Conservation (phyloP, 257 asterid genomes). For the Nicotiana sylvestris region DNA sequence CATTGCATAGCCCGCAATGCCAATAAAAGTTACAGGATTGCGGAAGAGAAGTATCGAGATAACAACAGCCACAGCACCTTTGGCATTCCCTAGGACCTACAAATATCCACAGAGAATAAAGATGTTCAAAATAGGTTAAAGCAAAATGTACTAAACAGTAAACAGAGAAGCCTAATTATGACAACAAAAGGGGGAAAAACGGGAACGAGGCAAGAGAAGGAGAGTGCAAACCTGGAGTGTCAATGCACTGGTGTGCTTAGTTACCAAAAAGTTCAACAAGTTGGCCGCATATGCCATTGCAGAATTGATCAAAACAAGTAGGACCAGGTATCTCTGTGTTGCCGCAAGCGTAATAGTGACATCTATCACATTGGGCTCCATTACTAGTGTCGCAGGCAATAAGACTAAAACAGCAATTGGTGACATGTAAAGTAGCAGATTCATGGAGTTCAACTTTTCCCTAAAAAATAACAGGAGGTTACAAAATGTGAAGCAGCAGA, state of each 20-base stretch:
- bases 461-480: neutral
- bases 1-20: slow-evolving; percentile 25
- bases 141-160: neutral
- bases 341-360: slow-evolving; percentile 28
- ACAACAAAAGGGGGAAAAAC: neutral
- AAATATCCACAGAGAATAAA: neutral
- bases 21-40: slow-evolving; percentile 29
- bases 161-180: neutral
- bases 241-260: slow-evolving; percentile 39
- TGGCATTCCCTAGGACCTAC: slow-evolving; percentile 26
- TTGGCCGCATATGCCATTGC: slow-evolving; percentile 34
- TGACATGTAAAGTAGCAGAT: slow-evolving; percentile 39
- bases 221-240: slow-evolving; percentile 32
- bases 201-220: neutral
- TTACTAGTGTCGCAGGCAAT: slow-evolving; percentile 32
- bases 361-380: slow-evolving; percentile 37
- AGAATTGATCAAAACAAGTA: slow-evolving; percentile 33
- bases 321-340: slow-evolving; percentile 19
- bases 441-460: slow-evolving; percentile 38
- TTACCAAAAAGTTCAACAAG: slow-evolving; percentile 34
- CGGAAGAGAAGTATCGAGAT: slow-evolving; percentile 27
- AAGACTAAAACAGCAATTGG: slow-evolving; percentile 34
- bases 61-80: slow-evolving; percentile 30
- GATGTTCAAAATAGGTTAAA: neutral
- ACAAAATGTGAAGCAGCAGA: neutral